A percentile compares a stretch with the other conserved stretches of the same genome.
Conservation (phyloP, 2,329 filamentous ascomycete species). For the Xylariaceae sp. region DNA sequence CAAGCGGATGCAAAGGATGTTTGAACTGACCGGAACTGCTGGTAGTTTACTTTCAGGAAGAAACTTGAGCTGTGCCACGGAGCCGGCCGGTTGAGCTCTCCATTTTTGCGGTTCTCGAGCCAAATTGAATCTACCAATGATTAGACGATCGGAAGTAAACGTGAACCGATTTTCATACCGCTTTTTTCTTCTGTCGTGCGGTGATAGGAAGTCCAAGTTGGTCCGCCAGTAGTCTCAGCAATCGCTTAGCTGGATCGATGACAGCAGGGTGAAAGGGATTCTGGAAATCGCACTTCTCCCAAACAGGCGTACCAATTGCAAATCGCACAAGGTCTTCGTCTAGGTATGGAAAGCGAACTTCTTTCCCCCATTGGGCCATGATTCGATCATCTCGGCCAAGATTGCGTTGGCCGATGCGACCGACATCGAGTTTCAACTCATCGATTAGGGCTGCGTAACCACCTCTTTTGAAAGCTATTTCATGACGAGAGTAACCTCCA, state of each 20-base stretch:
- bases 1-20: neutral
- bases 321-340: slow-evolving; percentile 85
- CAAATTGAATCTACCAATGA: slow-evolving; percentile 69
- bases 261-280: slow-evolving; percentile 36
- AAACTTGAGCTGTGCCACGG: slow-evolving; percentile 65
- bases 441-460: slow-evolving; percentile 72
- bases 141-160: slow-evolving; percentile 11
- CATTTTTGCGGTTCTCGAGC: slow-evolving; percentile 80
- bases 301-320: slow-evolving; percentile 71
- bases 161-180: slow-evolving; percentile 51
- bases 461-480: slow-evolving; percentile 66
- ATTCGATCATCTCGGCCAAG: slow-evolving; percentile 90
- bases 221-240: slow-evolving; percentile 74
- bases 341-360: slow-evolving; percentile 86
- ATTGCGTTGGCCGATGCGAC: slow-evolving; percentile 87
- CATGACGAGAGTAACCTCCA: slow-evolving; percentile 85
- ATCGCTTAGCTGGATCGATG: slow-evolving; percentile 77
- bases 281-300: slow-evolving; percentile 88
- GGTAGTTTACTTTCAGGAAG: slow-evolving; percentile 27
- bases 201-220: slow-evolving; percentile 69
- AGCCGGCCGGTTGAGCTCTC: slow-evolving; percentile 56
- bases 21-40: slow-evolving; percentile 8
- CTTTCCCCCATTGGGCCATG: slow-evolving; percentile 83
- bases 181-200: slow-evolving; percentile 87
- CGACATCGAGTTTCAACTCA: slow-evolving; percentile 82